phyloP scores from a whole-genome alignment of 1,284 basidiomycete species.

The Clitocybe nebularis region DNA sequence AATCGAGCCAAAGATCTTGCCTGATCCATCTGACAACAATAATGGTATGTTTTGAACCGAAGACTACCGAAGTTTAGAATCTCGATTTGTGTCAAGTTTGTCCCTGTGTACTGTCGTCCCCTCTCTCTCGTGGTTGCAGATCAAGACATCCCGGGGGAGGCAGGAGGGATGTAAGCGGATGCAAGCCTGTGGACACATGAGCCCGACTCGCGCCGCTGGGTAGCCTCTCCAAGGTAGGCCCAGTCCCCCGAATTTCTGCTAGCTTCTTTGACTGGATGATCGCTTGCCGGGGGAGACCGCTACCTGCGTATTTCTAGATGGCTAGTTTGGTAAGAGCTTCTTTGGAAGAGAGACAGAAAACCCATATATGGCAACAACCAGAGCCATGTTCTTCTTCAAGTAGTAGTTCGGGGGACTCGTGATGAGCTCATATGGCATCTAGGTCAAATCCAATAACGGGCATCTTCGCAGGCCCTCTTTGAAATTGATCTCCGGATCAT shows the following conservation, averaged over 20 bases:
- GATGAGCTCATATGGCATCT: neutral
- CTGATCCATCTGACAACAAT: conserved; percentile 13
- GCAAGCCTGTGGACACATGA: too few species aligned
- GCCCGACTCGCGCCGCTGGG: too few species aligned
- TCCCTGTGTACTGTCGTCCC: neutral
- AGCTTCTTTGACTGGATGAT: too few species aligned
- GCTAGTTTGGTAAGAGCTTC: too few species aligned
- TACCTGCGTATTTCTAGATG: too few species aligned
- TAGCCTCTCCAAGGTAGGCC: too few species aligned
- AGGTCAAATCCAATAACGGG: neutral
- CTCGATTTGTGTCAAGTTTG: neutral
- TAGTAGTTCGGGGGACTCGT: neutral
- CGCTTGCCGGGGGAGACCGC: too few species aligned
- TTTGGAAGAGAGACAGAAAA: too few species aligned
- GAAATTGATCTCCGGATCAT: conserved; percentile 1
- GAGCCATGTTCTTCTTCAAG: neutral
- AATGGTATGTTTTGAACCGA: conserved; percentile 14
- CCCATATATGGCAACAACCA: too few species aligned
- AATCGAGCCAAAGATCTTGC: conserved; percentile 7
- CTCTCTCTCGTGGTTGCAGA: neutral
- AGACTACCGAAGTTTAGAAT: conserved; percentile 1
- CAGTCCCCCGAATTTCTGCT: too few species aligned
- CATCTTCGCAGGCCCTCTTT: neutral
- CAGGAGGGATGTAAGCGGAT: too few species aligned
- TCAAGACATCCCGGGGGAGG: neutral